Base-by-base conservation (phyloP, 345 rosid species). In the Limnanthes douglasii region DNA sequence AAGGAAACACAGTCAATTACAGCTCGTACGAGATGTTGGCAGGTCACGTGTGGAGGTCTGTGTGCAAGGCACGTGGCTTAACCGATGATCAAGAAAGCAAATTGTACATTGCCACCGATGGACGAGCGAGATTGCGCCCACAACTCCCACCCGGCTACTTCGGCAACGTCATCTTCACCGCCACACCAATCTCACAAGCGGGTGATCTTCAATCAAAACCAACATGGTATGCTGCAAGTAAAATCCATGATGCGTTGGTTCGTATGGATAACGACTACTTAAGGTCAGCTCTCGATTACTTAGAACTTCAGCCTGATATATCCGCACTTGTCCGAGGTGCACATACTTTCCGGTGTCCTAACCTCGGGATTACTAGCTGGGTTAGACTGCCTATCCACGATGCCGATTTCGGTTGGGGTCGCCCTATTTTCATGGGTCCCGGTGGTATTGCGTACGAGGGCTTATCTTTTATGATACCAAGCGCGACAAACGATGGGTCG, bases 361-460 rank as follows among this genome's bases (percentile, higher is more conserved):
- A 85, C 27, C 70, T 85, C 4, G 90, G 94, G 52, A 81, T 85
- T 46, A 81, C 94, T 8, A 80, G 90, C 42, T 85, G 96, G 96
- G 78, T 48, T 26, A 69, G 93, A 49, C 47, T 85, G 48, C 93
- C 96, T 4, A 76, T 80, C 45, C 82, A 85, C 37, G 93, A 80
- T 11, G 94, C 90, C 4, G 96, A 85, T 56, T 86, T 86, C 15
- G 94, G 96, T 1, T 86, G 96, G 96, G 96, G 96, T 1, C 60
- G 94, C 11, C 94, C 94, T 22, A 70, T 86, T 9, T 81, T 74
- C 27, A 78, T 86, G 94, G 96, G 96, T 14, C 94, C 94, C 11
- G 94, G 94, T 29, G 83, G 92, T 7, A 70, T 77, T 31, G 69
- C 90, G 13, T 81, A 69, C 19, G 96, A 86, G 47, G 96, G 96